Base-by-base conservation (phyloP, 2,329 filamentous ascomycete genomes). In the Aspergillus costaricaensis region DNA sequence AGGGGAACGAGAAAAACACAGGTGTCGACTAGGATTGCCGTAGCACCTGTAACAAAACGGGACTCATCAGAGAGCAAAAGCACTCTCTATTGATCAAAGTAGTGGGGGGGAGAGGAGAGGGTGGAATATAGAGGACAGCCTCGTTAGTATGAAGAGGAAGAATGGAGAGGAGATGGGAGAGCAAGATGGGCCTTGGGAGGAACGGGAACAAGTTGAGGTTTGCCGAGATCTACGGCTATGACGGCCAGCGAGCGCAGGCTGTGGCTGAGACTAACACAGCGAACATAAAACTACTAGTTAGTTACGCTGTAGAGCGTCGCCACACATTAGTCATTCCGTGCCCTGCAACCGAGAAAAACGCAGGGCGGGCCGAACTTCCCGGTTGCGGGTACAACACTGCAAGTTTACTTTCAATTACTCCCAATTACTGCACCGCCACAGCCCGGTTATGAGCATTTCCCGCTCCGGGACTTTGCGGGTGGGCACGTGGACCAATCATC, bases 11-110 rank as follows among this genome's bases (percentile, higher is more conserved):
- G 58, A 59, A 62, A 62, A 68, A 66, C 66, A 67, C 73, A 76
- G 74, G 74, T 76, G 72, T 75, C 72, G 74, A 76, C 74, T 74
- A 74, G 60, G 65, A 68, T 70, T 76, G 74, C 74, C 73, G 74
- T 75, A 75, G 67, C 74, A 76, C 74, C 74, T 76, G 74, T 67
- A 67, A 66, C 65, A 56, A 71, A 68, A 68, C 70, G 65, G 68
- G 66, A 76, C 71, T 74, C 74, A 76, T 76, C 71, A 76, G 74
- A 76, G 72, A 76, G 74, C 70, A 65, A 58, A 70, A 69, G 65
- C 68, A 69, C 72, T 73, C 71, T 72, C 64, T 62, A 27, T 36
- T 68, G 57, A 50, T 58, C 51, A 25, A 60, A 58, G 58, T 44
- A 62, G 41, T 27, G 23, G 41, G 44, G 44, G 47, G 39, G 59